Percentiles rank a stretch among this genome's conserved stretches.
Conservation (phyloP, 352 stramenopile species). For the Phytophthora pistaciae region DNA sequence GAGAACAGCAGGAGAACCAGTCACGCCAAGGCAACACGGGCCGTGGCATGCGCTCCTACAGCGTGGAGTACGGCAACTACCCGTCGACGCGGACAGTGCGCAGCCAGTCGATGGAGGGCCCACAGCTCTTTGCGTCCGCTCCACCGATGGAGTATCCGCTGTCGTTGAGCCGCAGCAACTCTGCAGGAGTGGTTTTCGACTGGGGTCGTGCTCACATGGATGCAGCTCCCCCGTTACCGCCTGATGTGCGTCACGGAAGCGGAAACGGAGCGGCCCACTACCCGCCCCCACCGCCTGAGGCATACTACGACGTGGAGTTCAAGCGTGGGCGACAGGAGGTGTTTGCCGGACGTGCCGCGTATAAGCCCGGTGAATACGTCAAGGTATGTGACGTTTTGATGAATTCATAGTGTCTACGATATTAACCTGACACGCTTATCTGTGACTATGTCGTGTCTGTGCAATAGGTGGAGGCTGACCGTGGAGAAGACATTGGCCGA, state of each 20-base stretch:
- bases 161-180: conserved; percentile 64
- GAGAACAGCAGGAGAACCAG: conserved; percentile 63
- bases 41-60: conserved; percentile 77
- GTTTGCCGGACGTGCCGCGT: conserved; percentile 86
- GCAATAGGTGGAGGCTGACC: conserved; percentile 96
- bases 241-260: conserved; percentile 47
- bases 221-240: conserved; percentile 67
- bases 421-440: not conserved
- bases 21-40: conserved; percentile 50
- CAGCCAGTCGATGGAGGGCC: conserved; percentile 81
- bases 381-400: conserved; percentile 62
- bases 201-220: conserved; percentile 59
- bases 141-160: conserved; percentile 62
- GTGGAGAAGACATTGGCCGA: conserved; percentile 96
- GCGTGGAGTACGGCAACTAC: conserved; percentile 75
- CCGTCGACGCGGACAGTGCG: conserved; percentile 62
- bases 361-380: conserved; percentile 95
- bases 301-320: conserved; percentile 96
- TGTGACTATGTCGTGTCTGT: not conserved
- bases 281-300: conserved; percentile 70
- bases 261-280: conserved; percentile 46
- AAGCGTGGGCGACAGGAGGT: conserved; percentile 94
- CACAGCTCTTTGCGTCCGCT: conserved; percentile 62
- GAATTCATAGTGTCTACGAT: not conserved
- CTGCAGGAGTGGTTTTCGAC: conserved; percentile 69